These are phyloP conservation scores for Leccinum uliginosum DNA, from an alignment of 768 basidiomycete species.

Conservation along the genomic window DNA sequence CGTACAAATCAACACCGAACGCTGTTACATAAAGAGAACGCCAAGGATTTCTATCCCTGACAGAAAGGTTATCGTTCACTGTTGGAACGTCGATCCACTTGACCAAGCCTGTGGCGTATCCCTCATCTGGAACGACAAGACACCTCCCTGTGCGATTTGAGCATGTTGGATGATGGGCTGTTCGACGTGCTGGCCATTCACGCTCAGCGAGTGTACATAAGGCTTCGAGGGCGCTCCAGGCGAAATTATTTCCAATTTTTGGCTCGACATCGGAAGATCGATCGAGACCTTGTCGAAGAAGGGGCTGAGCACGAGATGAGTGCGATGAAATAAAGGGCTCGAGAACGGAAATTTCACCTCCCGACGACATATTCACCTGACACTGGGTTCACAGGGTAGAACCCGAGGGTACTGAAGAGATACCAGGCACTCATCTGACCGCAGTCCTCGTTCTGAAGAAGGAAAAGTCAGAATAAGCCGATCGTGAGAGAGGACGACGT, in stretches of 20 bases:
- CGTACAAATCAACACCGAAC: background rate
- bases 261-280: constrained; percentile 40
- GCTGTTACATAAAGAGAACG: background rate
- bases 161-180: constrained; percentile 55
- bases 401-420: constrained; percentile 75
- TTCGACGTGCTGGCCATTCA: constrained; percentile 46
- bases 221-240: constrained; percentile 53
- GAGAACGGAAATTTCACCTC: constrained; percentile 39
- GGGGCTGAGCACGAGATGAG: constrained; percentile 29
- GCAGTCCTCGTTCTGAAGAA: constrained; percentile 82
- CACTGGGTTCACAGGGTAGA: constrained; percentile 82
- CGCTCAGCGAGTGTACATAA: constrained; percentile 54
- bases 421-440: constrained; percentile 93
- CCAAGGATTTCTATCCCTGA: background rate
- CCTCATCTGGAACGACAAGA: constrained; percentile 65
- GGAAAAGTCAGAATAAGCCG: background rate
- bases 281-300: constrained; percentile 55
- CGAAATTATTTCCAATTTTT: constrained; percentile 48
- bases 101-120: constrained; percentile 43
- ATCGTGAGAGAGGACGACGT: background rate
- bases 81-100: background rate
- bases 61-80: background rate
- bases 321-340: background rate
- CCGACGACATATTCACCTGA: constrained; percentile 74
- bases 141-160: constrained; percentile 55